phyloP scores from a whole-genome alignment of 176 grass and related monocot species.

The Pontederia paniculata region DNA sequence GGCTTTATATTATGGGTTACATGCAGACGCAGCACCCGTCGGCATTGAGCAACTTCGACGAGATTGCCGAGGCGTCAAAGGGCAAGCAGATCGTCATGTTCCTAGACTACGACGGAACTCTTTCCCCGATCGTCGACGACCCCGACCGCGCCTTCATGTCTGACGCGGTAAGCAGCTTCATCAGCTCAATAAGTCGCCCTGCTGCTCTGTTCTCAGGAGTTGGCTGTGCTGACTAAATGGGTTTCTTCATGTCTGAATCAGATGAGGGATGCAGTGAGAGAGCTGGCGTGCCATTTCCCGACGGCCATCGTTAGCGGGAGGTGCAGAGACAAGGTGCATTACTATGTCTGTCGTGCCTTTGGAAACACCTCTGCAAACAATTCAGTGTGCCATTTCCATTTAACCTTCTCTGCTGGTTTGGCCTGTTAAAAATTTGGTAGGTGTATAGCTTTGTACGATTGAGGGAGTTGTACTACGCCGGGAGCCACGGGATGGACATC shows the following conservation, averaged over 20 bases:
- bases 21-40: conserved; percentile 52
- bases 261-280: conserved; percentile 83
- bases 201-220: too few species aligned
- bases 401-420: not conserved
- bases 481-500: conserved; percentile 97
- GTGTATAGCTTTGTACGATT: conserved; percentile 69
- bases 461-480: conserved; percentile 79
- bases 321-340: conserved; percentile 67
- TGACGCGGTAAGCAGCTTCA: conserved; percentile 36
- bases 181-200: not conserved
- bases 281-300: conserved; percentile 62
- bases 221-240: too few species aligned
- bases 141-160: conserved; percentile 69
- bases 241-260: too few species aligned
- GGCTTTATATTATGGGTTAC: not conserved
- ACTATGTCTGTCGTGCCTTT: not conserved
- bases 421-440: conserved; percentile 12
- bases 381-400: conserved; percentile 6
- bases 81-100: conserved; percentile 59
- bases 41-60: conserved; percentile 44
- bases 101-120: conserved; percentile 80
- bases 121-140: conserved; percentile 75
- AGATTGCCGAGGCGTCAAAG: conserved; percentile 29
- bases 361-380: not conserved
- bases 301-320: conserved; percentile 86